Conservation (phyloP, 2,329 filamentous ascomycete species). For the Chaetomium strumarium region DNA sequence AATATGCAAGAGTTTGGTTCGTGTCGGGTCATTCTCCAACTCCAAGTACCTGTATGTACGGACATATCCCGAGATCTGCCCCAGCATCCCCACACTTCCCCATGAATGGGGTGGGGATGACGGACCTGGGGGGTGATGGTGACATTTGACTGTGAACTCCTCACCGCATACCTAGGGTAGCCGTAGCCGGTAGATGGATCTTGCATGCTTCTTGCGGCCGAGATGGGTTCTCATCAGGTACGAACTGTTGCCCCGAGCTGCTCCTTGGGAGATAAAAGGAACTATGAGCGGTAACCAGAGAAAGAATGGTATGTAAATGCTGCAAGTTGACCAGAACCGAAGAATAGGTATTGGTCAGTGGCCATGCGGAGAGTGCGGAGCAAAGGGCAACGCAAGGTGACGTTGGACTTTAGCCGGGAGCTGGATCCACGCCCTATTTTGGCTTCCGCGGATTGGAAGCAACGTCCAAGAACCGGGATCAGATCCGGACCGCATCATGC, state of each 20-base stretch:
- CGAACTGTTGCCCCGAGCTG: background rate
- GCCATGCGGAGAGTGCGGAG: conserved; percentile 14
- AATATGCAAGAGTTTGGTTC: too few relatives aligned
- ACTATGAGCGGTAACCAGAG: conserved; percentile 6
- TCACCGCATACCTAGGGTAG: too few relatives aligned
- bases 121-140: background rate
- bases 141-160: background rate
- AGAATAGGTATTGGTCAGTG: background rate
- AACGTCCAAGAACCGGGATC: conserved; percentile 11
- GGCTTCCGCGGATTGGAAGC: conserved; percentile 1
- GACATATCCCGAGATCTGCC: background rate
- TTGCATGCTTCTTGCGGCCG: background rate
- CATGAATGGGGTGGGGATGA: background rate
- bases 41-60: too few relatives aligned
- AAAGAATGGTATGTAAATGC: background rate
- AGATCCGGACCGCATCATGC: conserved; percentile 3
- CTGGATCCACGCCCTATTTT: conserved; percentile 8
- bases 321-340: background rate
- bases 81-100: conserved; percentile 3
- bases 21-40: too few relatives aligned
- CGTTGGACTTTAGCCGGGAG: conserved; percentile 19
- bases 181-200: background rate
- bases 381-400: conserved; percentile 11
- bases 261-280: background rate
- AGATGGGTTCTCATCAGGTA: too few relatives aligned